These are phyloP conservation scores for Viola pubescens DNA, from an alignment of 441 rosid genomes.

Conservation along the genomic window DNA sequence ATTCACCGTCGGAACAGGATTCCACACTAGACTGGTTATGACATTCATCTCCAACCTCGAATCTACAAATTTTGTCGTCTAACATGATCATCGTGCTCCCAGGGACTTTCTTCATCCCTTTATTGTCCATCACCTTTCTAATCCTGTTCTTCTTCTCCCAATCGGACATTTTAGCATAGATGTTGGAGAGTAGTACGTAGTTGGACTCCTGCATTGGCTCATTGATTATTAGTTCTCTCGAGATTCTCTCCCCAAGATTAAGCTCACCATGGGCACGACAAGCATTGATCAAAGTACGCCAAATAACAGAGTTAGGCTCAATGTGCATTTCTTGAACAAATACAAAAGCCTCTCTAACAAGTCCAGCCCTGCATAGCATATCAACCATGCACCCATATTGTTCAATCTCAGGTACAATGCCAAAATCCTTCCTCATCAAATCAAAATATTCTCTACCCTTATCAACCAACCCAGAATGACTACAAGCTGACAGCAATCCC, in stretches of 20 bases:
- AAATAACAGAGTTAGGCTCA: constrained; percentile 34
- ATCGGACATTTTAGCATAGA: constrained; percentile 44
- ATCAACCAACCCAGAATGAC: constrained; percentile 49
- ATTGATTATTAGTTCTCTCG: constrained; percentile 31
- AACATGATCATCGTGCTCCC: constrained; percentile 51
- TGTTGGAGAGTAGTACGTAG: constrained; percentile 42
- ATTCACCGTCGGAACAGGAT: too few relatives aligned
- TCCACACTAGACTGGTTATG: constrained; percentile 15
- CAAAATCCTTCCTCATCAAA: constrained; percentile 29
- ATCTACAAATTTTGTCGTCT: too few relatives aligned
- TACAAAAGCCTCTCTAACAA: constrained; percentile 32
- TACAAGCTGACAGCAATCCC: constrained; percentile 51
- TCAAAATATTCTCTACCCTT: constrained; percentile 35
- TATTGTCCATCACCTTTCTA: constrained; percentile 45
- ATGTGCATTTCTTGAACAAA: constrained; percentile 43
- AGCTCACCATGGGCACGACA: constrained; percentile 39
- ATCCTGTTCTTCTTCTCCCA: constrained; percentile 53
- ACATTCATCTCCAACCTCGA: too few relatives aligned
- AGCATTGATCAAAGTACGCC: constrained; percentile 40
- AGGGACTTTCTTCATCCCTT: constrained; percentile 41
- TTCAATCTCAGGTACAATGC: constrained; percentile 31
- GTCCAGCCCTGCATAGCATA: constrained; percentile 44
- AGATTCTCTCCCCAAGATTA: constrained; percentile 43
- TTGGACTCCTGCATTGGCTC: constrained; percentile 43
- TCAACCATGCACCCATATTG: constrained; percentile 55